Evolutionary conservation across 1,284 basidiomycete species (phyloP).

Genomic region (Stereum hirsutum): DNA sequence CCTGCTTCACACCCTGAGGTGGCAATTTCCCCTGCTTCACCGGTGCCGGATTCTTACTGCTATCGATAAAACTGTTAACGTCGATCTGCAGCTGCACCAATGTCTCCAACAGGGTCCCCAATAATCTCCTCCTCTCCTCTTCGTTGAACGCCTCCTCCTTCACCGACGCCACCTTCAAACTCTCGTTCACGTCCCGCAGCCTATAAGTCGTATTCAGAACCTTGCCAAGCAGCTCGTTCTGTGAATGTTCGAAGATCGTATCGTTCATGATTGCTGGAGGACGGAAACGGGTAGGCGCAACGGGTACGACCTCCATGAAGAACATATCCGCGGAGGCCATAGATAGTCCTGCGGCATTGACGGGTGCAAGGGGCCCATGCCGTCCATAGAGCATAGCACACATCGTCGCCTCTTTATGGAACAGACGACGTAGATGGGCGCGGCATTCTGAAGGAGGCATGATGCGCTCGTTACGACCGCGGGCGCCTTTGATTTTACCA

Average conservation of each 20-base stretch:
- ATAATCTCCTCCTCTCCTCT: conserved; percentile 44
- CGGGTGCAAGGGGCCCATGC: conserved; percentile 76
- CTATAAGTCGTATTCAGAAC: conserved; percentile 79
- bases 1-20: conserved; percentile 92
- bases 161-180: conserved; percentile 50
- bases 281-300: conserved; percentile 93
- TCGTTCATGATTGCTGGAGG: conserved; percentile 93
- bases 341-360: conserved; percentile 45
- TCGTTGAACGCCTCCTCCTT: conserved; percentile 55
- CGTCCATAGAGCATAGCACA: conserved; percentile 88
- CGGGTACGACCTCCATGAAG: conserved; percentile 90
- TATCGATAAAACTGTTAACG: conserved; percentile 97
- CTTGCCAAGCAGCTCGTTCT: conserved; percentile 89
- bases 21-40: conserved; percentile 88
- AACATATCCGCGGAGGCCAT: conserved; percentile 90
- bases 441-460: conserved; percentile 89
- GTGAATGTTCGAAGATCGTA: conserved; percentile 91
- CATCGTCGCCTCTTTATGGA: conserved; percentile 75
- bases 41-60: conserved; percentile 87
- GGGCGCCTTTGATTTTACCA: conserved; percentile 66
- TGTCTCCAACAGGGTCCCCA: conserved; percentile 71
- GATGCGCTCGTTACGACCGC: conserved; percentile 83
- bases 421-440: conserved; percentile 85
- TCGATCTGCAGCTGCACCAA: conserved; percentile 90
- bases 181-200: conserved; percentile 71